Evolutionary conservation across 108 stramenopile genomes (phyloP).

Genomic region (Poteriospumella lacustris): DNA sequence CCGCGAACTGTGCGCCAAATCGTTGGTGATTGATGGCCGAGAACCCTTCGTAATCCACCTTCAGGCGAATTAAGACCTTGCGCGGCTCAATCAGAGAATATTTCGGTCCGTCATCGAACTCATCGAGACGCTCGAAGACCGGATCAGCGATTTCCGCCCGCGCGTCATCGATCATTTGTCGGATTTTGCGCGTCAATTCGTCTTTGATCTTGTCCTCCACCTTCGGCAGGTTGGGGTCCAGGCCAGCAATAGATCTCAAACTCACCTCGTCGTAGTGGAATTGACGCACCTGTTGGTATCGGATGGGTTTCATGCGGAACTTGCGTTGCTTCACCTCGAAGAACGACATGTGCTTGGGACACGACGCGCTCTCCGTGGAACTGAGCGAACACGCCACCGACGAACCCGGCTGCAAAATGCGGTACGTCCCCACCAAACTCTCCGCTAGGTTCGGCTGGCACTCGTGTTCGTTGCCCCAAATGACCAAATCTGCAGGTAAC

Average conservation of each 20-base stretch:
- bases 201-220: conserved; percentile 64
- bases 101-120: conserved; percentile 31
- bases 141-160: conserved; percentile 31
- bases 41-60: conserved; percentile 90
- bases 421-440: conserved; percentile 80
- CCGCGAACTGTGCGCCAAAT: conserved; percentile 76
- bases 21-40: conserved; percentile 79
- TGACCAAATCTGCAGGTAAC: not conserved
- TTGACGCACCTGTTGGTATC: conserved; percentile 37
- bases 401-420: conserved; percentile 87
- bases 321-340: conserved; percentile 63
- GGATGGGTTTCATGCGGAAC: conserved; percentile 68
- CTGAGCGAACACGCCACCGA: conserved; percentile 78
- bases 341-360: conserved; percentile 72
- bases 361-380: conserved; percentile 63
- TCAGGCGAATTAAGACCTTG: conserved; percentile 78
- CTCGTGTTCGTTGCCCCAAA: conserved; percentile 89
- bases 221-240: conserved; percentile 63
- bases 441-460: conserved; percentile 67
- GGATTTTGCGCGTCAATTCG: conserved; percentile 60
- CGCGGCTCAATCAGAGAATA: conserved; percentile 61
- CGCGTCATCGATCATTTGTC: conserved; percentile 54
- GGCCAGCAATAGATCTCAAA: conserved; percentile 56
- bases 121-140: not conserved
- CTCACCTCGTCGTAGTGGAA: conserved; percentile 68